Evolutionary conservation across 306 rosid genomes (phyloP), one percentile per base, ranked within the genome.

Genomic region (Oemleria cerasiformis): DNA sequence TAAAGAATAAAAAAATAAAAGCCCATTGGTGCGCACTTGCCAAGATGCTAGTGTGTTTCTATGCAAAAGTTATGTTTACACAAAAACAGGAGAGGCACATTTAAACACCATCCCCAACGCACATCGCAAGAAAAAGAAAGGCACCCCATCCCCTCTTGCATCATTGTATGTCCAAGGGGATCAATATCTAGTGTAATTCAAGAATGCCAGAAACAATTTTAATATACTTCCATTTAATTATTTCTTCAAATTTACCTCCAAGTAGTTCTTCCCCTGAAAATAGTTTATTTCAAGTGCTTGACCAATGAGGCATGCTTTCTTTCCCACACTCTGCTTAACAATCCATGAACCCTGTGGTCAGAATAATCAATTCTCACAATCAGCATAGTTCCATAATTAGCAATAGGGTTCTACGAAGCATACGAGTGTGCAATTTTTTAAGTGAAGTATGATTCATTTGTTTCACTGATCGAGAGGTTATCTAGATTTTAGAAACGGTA

Each of bases 241-340:
- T 41, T 41, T 38, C 34, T 49, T 21, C 51, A 47, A 54, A 36
- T 54, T 60, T 76, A 92, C 97, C 98, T 92, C 98, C 48, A 92
- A 59, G 82, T 88, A 92, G 86, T 92, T 92, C 80, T 83, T 86
- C 75, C 96, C 95, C 20, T 88, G 91, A 61, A 80, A 50, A 71
- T 92, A 88, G 74, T 63, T 77, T 40, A 82, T 49, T 77, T 92
- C 95, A 44, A 92, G 82, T 0, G 96, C 95, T 86, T 92, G 96
- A 13, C 95, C 98, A 3, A 92, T 55, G 60, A 92, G 84, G 77
- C 96, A 92, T 13, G 98, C 94, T 78, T 90, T 92, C 83, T 86
- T 92, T 68, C 98, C 98, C 73, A 92, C 98, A 73, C 98, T 92
- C 72, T 90, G 98, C 75, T 92, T 92, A 5, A 92, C 98, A 68